These are phyloP conservation scores for Penicillium sp. DNA, from an alignment of 2,329 filamentous ascomycete genomes.

Conservation along the genomic window DNA sequence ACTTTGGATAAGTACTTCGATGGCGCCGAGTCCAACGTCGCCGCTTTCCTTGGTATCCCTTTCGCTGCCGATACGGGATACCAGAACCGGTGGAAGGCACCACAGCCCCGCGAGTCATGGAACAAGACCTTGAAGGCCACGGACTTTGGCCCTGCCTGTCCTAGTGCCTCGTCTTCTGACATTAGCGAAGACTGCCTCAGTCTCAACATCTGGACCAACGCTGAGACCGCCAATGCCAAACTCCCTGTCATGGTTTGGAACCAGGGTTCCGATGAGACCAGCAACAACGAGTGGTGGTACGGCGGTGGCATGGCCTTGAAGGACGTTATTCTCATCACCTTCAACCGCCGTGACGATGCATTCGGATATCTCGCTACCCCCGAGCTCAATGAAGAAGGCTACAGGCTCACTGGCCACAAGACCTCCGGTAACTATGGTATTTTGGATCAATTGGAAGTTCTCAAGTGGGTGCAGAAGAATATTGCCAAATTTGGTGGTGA, in stretches of 20 bases:
- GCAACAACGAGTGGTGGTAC: constrained; percentile 26
- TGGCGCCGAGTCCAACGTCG: constrained; percentile 21
- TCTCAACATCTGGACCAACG: constrained; percentile 34
- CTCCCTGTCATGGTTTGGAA: constrained; percentile 35
- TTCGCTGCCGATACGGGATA: constrained; percentile 29
- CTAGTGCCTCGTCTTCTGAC: constrained; percentile 12
- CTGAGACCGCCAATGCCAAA: constrained; percentile 20
- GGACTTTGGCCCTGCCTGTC: constrained; percentile 20
- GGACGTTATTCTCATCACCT: constrained; percentile 31
- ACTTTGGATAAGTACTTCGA: constrained; percentile 24
- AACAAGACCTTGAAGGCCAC: constrained; percentile 23
- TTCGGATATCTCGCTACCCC: constrained; percentile 31
- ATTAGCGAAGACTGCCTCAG: constrained; percentile 36
- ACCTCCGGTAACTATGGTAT: constrained; percentile 41
- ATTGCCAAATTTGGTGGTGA: constrained; percentile 57
- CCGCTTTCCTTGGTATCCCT: constrained; percentile 25
- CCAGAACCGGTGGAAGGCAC: constrained; percentile 27
- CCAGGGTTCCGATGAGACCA: constrained; percentile 30
- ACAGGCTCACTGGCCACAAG: constrained; percentile 23
- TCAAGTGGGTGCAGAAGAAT: constrained; percentile 56
- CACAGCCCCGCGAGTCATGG: constrained; percentile 23
- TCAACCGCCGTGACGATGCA: constrained; percentile 30
- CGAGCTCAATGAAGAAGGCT: constrained; percentile 28
- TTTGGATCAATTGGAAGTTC: constrained; percentile 54
- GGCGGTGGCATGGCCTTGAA: constrained; percentile 33